Conservation (phyloP, 2,329 filamentous ascomycete genomes). For the Fusarium ambrosium region DNA sequence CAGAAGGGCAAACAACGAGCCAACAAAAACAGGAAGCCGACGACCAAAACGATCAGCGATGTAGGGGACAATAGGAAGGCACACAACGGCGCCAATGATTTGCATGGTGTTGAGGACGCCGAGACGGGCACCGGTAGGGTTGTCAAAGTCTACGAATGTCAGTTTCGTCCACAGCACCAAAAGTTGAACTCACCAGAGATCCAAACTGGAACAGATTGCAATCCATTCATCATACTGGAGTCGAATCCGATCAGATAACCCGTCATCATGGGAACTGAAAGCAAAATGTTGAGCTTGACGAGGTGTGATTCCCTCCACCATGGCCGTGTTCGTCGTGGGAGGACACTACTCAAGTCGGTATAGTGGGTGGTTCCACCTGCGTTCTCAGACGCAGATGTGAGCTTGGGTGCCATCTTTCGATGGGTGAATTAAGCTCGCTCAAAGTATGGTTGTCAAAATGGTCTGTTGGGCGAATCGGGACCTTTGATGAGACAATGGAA, state of each 20-base stretch:
- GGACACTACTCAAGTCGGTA: background rate
- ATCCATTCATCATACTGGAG: constrained; percentile 1
- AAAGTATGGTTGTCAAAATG: background rate
- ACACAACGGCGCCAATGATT: background rate
- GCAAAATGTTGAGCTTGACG: constrained; percentile 3
- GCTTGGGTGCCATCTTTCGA: background rate
- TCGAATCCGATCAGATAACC: constrained; percentile 2
- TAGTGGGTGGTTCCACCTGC: background rate
- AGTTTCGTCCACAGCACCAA: background rate
- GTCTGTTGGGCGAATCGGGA: background rate
- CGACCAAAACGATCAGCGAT: background rate
- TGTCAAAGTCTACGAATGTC: background rate
- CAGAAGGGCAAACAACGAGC: background rate
- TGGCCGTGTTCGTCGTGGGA: background rate
- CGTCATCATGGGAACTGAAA: background rate
- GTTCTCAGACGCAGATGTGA: background rate
- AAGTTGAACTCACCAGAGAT: background rate
- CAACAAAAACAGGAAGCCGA: background rate
- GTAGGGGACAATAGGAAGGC: constrained; percentile 2
- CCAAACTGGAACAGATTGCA: constrained; percentile 10
- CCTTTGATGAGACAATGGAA: background rate
- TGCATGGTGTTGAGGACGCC: constrained; percentile 9
- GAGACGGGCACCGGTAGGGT: background rate
- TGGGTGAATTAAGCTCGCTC: background rate
- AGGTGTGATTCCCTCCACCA: constrained; percentile 1